These are phyloP conservation scores for Neoboletus magnificus DNA, from an alignment of 768 basidiomycete genomes.

Conservation along the genomic window DNA sequence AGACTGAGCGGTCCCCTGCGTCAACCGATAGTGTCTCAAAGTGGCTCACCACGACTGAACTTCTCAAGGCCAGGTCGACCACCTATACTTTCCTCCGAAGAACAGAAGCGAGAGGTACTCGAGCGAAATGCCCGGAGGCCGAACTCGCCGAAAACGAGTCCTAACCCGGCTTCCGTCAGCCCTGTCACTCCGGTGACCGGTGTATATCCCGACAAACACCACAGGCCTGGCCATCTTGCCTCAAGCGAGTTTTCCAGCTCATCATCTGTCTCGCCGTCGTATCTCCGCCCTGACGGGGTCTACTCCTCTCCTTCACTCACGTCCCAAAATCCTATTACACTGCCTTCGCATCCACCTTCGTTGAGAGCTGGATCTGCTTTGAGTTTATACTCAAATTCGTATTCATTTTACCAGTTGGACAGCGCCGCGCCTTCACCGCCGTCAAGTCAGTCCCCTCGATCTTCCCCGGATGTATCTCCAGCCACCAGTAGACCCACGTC, in stretches of 20 bases:
- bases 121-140: constrained; percentile 54
- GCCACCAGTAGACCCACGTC: constrained; percentile 17
- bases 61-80: constrained; percentile 64
- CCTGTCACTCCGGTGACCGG: constrained; percentile 26
- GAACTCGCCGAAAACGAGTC: constrained; percentile 29
- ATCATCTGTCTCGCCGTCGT: not conserved
- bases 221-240: not conserved
- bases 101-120: constrained; percentile 44
- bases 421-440: constrained; percentile 43
- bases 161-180: constrained; percentile 1
- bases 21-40: constrained; percentile 38
- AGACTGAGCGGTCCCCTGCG: constrained; percentile 30
- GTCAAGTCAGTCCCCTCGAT: constrained; percentile 13
- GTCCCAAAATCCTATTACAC: constrained; percentile 8
- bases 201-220: constrained; percentile 4
- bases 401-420: constrained; percentile 65
- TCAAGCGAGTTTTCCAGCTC: not conserved
- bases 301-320: constrained; percentile 15
- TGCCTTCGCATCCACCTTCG: constrained; percentile 36
- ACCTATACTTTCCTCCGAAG: constrained; percentile 36
- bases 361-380: constrained; percentile 37
- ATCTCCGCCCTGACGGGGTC: constrained; percentile 18
- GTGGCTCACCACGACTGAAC: constrained; percentile 42
- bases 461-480: constrained; percentile 16
- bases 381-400: constrained; percentile 52